Percentiles rank a stretch among this genome's conserved stretches.
phyloP scores from a whole-genome alignment of 192 early-diverging fungal species.

The Coemansia reversa region DNA sequence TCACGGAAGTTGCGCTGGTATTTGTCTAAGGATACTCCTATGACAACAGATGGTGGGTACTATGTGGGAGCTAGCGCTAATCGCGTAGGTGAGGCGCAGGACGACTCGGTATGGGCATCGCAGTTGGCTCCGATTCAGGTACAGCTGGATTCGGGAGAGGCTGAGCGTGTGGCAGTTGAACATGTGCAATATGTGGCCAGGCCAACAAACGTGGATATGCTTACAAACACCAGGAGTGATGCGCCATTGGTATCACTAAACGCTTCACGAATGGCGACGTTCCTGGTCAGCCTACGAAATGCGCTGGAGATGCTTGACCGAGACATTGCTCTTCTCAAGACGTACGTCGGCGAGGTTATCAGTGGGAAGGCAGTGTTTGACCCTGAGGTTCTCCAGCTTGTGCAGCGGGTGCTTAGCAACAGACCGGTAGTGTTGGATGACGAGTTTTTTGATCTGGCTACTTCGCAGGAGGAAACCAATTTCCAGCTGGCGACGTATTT shows the following conservation, averaged over 20 bases:
- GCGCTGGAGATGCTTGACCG: slow-evolving; percentile 49
- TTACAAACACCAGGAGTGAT: neutral
- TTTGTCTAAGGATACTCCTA: neutral
- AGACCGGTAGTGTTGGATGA: slow-evolving; percentile 39
- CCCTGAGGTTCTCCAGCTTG: slow-evolving; percentile 46
- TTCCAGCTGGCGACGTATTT: slow-evolving; percentile 40
- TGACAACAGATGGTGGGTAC: slow-evolving; percentile 4
- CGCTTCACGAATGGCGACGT: slow-evolving; percentile 28
- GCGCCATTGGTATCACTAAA: slow-evolving; percentile 1
- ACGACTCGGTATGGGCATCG: slow-evolving; percentile 30
- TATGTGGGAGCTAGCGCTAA: slow-evolving; percentile 22
- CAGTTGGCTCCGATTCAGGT: slow-evolving; percentile 32
- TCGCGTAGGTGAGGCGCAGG: slow-evolving; percentile 3
- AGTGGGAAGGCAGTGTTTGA: slow-evolving; percentile 39
- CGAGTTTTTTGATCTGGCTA: slow-evolving; percentile 41
- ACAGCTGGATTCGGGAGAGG: slow-evolving; percentile 49
- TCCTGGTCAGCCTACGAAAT: slow-evolving; percentile 44
- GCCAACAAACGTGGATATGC: slow-evolving; percentile 16
- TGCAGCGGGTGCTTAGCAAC: slow-evolving; percentile 51
- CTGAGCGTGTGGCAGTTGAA: slow-evolving; percentile 50
- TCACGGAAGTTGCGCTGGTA: slow-evolving; percentile 20
- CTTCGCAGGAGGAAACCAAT: slow-evolving; percentile 51
- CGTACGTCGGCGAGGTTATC: slow-evolving; percentile 48
- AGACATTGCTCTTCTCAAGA: slow-evolving; percentile 37
- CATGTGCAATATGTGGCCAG: slow-evolving; percentile 39